Evolutionary conservation across 768 basidiomycete genomes (phyloP).

Genomic region (Dentipellis fragilis): DNA sequence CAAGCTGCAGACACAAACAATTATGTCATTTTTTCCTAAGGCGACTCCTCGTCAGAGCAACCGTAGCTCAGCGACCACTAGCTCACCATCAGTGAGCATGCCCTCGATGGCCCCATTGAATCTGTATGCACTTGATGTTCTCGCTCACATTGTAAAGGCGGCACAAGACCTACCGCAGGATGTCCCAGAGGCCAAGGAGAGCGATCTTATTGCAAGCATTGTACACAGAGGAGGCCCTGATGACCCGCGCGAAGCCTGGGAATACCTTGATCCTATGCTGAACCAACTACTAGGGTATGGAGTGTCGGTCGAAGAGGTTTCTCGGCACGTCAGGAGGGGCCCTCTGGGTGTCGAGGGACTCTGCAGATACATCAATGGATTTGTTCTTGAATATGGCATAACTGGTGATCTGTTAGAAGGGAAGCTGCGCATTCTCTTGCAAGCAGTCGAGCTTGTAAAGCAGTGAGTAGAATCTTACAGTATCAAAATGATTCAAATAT

Average conservation of each 20-base stretch:
- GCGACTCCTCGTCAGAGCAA: background rate
- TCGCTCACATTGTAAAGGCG: no score
- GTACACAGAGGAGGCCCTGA: no score
- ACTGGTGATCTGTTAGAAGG: background rate
- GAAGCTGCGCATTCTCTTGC: background rate
- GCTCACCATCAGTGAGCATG: no score
- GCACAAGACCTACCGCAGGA: no score
- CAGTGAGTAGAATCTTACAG: no score
- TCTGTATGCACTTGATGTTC: no score
- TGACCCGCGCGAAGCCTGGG: no score
- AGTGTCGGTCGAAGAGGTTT: background rate
- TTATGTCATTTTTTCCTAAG: background rate
- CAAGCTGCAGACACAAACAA: background rate
- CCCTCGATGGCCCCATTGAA: no score
- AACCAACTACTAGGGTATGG: background rate
- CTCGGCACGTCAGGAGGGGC: background rate
- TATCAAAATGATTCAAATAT: no score
- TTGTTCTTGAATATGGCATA: background rate
- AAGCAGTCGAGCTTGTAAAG: background rate
- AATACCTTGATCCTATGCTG: no score
- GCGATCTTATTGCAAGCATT: no score
- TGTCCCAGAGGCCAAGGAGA: no score
- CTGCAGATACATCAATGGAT: background rate
- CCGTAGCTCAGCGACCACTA: background rate
- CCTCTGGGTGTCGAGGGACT: background rate